A percentile compares a stretch with the other conserved stretches of the same genome.
phyloP scores from a whole-genome alignment of 208 protist species.

The Wallacemonas collosoma region DNA sequence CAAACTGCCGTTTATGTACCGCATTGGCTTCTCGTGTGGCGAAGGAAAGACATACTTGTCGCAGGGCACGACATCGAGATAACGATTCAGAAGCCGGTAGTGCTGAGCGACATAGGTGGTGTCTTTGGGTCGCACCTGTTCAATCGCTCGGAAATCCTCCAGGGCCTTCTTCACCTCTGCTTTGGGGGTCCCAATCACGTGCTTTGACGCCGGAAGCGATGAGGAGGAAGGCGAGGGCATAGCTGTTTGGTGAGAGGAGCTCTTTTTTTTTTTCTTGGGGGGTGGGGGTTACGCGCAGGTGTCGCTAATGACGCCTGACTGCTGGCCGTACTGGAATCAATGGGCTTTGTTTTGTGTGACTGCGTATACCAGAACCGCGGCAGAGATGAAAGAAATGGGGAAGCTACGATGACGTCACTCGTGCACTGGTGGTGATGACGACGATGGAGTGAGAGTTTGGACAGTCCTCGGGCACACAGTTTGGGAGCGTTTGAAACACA shows the following conservation, averaged over 20 bases:
- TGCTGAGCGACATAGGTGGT: slow-evolving; percentile 7
- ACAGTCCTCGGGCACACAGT: no score
- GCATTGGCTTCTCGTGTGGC: slow-evolving; percentile 8
- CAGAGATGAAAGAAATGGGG: no score
- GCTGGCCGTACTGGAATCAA: no score
- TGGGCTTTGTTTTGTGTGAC: no score
- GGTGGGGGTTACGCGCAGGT: neutral
- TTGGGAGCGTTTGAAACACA: no score
- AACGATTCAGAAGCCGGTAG: slow-evolving; percentile 65
- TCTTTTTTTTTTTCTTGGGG: neutral
- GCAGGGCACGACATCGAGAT: slow-evolving; percentile 81
- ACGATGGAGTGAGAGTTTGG: no score
- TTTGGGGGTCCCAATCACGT: slow-evolving; percentile 1
- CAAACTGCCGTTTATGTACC: slow-evolving; percentile 77
- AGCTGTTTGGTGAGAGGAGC: neutral
- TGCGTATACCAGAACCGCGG: no score
- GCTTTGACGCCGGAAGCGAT: neutral
- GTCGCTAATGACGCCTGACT: no score
- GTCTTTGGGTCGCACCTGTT: neutral
- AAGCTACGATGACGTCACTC: no score
- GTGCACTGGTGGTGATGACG: no score
- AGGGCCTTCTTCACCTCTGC: neutral
- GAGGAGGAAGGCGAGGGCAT: neutral
- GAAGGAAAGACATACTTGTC: slow-evolving; percentile 52
- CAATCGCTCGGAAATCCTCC: slow-evolving; percentile 7